phyloP scores from a whole-genome alignment of 805 yeast genomes.

The Alloascoidea hylecoeti region DNA sequence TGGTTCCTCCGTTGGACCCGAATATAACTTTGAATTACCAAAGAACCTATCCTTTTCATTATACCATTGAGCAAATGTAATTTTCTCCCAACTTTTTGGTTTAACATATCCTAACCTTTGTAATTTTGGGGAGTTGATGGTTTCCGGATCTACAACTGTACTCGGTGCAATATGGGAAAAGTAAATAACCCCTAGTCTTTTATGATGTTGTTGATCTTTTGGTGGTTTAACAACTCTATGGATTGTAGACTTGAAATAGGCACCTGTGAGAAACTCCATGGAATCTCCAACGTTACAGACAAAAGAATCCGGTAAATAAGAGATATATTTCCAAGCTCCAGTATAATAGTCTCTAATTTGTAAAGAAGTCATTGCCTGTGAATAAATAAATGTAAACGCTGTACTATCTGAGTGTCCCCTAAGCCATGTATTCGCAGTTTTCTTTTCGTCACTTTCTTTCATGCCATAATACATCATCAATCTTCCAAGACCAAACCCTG shows the following conservation, averaged over 20 bases:
- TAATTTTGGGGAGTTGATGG: conserved; percentile 22
- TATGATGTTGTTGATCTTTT: conserved; percentile 20
- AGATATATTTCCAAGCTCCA: conserved; percentile 22
- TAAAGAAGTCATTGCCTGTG: conserved; percentile 25
- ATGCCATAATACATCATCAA: conserved; percentile 23
- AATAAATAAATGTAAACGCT: conserved; percentile 24
- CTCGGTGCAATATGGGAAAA: conserved; percentile 24
- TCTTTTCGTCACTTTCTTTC: conserved; percentile 14
- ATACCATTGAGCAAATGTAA: conserved; percentile 28
- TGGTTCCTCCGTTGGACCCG: conserved; percentile 21
- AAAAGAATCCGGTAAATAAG: conserved; percentile 21
- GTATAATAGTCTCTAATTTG: conserved; percentile 22
- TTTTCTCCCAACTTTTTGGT: conserved; percentile 20
- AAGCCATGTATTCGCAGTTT: conserved; percentile 26
- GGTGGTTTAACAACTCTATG: conserved; percentile 37
- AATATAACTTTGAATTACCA: conserved; percentile 24
- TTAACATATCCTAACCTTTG: conserved; percentile 17
- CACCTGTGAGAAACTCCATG: conserved; percentile 27
- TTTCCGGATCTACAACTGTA: conserved; percentile 27
- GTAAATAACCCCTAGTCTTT: conserved; percentile 26
- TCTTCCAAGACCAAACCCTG: conserved; percentile 27
- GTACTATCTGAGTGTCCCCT: conserved; percentile 33
- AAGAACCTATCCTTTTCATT: conserved; percentile 30
- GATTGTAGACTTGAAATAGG: conserved; percentile 29
- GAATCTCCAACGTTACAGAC: conserved; percentile 29